Evolutionary conservation across 2,329 filamentous ascomycete genomes (phyloP).

Genomic region (Arthrobotrys pseudoclavata): DNA sequence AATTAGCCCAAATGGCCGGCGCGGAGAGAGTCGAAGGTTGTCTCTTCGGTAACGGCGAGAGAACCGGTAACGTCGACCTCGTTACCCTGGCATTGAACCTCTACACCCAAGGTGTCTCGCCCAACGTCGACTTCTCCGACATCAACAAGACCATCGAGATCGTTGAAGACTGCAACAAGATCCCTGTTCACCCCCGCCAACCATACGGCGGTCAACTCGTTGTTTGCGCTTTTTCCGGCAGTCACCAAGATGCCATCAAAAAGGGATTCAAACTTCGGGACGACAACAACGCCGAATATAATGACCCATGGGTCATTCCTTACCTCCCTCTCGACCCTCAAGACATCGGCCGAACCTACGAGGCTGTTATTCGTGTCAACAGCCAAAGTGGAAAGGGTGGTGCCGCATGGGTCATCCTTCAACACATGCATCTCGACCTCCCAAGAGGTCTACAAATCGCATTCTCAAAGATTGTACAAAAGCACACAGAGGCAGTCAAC

Average conservation of each 20-base stretch:
- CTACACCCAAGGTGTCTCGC: conserved; percentile 91
- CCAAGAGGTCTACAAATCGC: conserved; percentile 92
- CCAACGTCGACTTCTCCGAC: conserved; percentile 90
- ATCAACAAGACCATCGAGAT: conserved; percentile 86
- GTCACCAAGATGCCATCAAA: conserved; percentile 96
- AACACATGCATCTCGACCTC: conserved; percentile 88
- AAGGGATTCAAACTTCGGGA: conserved; percentile 85
- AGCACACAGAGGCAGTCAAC: conserved; percentile 81
- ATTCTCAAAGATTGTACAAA: conserved; percentile 89
- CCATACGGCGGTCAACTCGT: conserved; percentile 93
- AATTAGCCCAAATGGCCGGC: conserved; percentile 95
- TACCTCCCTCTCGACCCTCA: conserved; percentile 93
- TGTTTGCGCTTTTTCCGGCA: conserved; percentile 91
- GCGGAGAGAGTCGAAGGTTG: conserved; percentile 95
- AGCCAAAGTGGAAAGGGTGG: conserved; percentile 96
- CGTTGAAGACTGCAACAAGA: conserved; percentile 94
- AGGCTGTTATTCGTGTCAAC: conserved; percentile 97
- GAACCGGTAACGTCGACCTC: conserved; percentile 94
- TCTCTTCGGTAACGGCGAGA: conserved; percentile 92
- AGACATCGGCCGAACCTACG: conserved; percentile 96
- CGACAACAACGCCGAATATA: conserved; percentile 71
- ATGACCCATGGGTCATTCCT: conserved; percentile 84
- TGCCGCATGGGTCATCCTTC: conserved; percentile 91
- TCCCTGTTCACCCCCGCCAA: conserved; percentile 87
- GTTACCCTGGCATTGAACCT: conserved; percentile 93